Percentiles rank a stretch among this genome's conserved stretches.
Conservation (phyloP, 2,329 filamentous ascomycete genomes). For the Ploettnerulaceae sp. region DNA sequence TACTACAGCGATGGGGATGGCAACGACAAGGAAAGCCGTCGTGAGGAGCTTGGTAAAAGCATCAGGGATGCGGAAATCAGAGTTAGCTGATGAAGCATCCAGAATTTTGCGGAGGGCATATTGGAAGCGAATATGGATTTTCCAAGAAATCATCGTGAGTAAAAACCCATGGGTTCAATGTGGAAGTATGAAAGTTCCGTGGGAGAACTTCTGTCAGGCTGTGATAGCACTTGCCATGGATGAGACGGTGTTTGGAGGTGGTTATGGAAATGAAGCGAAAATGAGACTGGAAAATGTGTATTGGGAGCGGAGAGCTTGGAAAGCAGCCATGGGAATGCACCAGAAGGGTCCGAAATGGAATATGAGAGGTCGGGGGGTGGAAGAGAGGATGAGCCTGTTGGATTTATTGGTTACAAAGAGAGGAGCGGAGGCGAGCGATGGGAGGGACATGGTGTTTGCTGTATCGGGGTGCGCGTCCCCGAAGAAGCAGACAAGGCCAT, state of each 20-base stretch:
- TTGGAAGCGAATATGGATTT: constrained; percentile 12
- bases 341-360: not conserved
- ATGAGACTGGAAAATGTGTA: constrained; percentile 6
- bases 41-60: not conserved
- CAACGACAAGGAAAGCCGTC: constrained; percentile 4
- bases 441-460: constrained; percentile 14
- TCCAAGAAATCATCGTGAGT: constrained; percentile 11
- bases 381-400: constrained; percentile 1
- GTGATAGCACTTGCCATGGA: not conserved
- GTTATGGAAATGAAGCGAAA: constrained; percentile 4
- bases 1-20: not conserved
- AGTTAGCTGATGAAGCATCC: constrained; percentile 4
- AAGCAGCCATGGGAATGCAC: not conserved
- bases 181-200: constrained; percentile 4
- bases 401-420: constrained; percentile 7
- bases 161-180: constrained; percentile 10
- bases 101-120: constrained; percentile 8
- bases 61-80: constrained; percentile 1
- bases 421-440: constrained; percentile 3
- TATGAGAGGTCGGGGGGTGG: constrained; percentile 2
- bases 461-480: constrained; percentile 5
- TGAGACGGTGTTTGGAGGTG: not conserved
- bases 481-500: not conserved
- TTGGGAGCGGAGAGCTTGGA: constrained; percentile 5
- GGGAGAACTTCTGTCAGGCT: constrained; percentile 8